Evolutionary conservation across 768 basidiomycete genomes (phyloP), one percentile per base, ranked within the genome.

Genomic region (Lyophyllum shimeji): DNA sequence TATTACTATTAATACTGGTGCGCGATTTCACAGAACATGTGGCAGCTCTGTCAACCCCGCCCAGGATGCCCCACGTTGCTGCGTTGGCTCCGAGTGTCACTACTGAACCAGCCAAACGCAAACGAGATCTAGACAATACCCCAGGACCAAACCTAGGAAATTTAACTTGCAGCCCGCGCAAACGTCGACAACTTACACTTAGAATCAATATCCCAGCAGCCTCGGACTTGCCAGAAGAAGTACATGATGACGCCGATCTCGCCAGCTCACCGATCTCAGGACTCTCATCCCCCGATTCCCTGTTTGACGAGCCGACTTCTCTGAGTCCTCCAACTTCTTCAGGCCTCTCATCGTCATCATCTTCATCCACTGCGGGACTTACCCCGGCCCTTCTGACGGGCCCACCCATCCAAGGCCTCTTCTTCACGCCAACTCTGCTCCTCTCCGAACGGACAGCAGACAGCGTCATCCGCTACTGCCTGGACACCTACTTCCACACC

Each of bases 341-440:
- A 11, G 23, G 29, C n/a, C 31, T 42, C 23, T 34, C 47, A 29
- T 12, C 39, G 11, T 12, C 24, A 31, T 17, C 45, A 29, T 33
- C 47, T 42, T 15, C 37, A 15, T 12, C 24, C 24, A 20, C 45
- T 20, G 24, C n/a, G 1, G 18, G n/a, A 33, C 43, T 51, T 34
- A 44, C 33, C 2, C 58, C 61, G 37, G 75, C 63, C 67, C 71
- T 47, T 54, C 74, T 76, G 20, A 68, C 63, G 13, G 74, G 74
- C 0, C 86, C 87, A 8, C 75, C 80, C 8, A 87, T 90, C 45
- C 80, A 79, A 0, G 89, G 89, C 0, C 77, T 91, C 2, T 86
- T 80, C 69, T 83, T 86, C 64, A 66, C 78, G 31, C 84, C 86
- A 3, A 66, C 76, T 6, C 55, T 84, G 15, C 69, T 70, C 7